phyloP scores from a whole-genome alignment of 2,329 filamentous ascomycete genomes.

The Acrocalymma vagum region DNA sequence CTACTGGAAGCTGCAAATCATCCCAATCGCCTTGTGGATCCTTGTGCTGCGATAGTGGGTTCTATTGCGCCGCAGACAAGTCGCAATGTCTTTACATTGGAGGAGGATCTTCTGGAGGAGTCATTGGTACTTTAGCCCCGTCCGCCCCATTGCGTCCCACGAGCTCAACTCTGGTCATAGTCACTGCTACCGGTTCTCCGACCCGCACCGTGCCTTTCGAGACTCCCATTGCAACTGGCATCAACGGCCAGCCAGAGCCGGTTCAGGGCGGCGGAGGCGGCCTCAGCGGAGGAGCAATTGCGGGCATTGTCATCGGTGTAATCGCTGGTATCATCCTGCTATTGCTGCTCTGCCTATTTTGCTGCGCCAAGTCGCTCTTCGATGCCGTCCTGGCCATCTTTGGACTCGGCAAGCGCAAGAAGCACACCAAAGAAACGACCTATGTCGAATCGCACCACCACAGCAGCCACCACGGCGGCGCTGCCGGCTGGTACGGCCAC shows the following conservation, averaged over 20 bases:
- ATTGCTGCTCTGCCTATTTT: constrained; percentile 77
- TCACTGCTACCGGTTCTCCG: constrained; percentile 54
- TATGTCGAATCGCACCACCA: constrained; percentile 71
- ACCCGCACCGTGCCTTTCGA: constrained; percentile 59
- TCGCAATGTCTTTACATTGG: constrained; percentile 65
- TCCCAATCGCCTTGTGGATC: constrained; percentile 69
- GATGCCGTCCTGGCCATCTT: constrained; percentile 67
- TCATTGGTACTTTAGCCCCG: constrained; percentile 47
- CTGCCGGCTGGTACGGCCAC: constrained; percentile 59
- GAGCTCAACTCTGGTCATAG: constrained; percentile 62
- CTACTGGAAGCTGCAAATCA: constrained; percentile 59
- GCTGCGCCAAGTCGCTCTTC: constrained; percentile 65
- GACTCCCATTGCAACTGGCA: constrained; percentile 63
- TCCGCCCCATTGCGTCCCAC: constrained; percentile 62
- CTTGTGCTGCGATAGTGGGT: constrained; percentile 75
- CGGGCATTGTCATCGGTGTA: constrained; percentile 80
- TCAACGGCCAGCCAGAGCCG: constrained; percentile 48
- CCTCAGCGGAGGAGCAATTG: constrained; percentile 77
- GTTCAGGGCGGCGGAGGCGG: constrained; percentile 37
- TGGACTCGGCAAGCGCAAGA: constrained; percentile 64
- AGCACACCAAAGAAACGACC: constrained; percentile 64
- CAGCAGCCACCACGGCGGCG: constrained; percentile 66
- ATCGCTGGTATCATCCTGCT: constrained; percentile 73
- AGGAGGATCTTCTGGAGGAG: constrained; percentile 57
- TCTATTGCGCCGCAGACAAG: constrained; percentile 68